phyloP scores from a whole-genome alignment of 2,329 filamentous ascomycete genomes.

The Ceratocystis diversiconidia region DNA sequence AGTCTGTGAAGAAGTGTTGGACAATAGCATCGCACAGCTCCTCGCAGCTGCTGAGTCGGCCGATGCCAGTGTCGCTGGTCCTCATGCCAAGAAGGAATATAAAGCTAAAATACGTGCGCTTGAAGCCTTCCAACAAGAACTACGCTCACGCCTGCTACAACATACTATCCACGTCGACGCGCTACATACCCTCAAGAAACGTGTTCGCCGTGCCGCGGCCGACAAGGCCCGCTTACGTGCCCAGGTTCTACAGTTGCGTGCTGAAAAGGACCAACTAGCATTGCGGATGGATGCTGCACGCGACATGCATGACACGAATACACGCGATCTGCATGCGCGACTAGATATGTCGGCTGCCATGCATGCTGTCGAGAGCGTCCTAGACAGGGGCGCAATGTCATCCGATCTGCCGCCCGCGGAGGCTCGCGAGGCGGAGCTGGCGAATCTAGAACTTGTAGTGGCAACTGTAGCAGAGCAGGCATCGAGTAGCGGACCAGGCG shows the following conservation, averaged over 20 bases:
- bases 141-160: slow-evolving; percentile 41
- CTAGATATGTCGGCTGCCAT: slow-evolving; percentile 43
- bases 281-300: slow-evolving; percentile 50
- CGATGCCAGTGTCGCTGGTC: slow-evolving; percentile 27
- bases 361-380: slow-evolving; percentile 47
- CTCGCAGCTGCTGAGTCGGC: slow-evolving; percentile 27
- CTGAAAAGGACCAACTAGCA: slow-evolving; percentile 47
- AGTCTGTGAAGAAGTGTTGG: slow-evolving; percentile 46
- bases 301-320: slow-evolving; percentile 42
- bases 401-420: slow-evolving; percentile 30
- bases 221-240: slow-evolving; percentile 43
- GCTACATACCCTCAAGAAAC: slow-evolving; percentile 41
- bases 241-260: slow-evolving; percentile 44
- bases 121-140: slow-evolving; percentile 43
- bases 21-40: slow-evolving; percentile 35
- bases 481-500: slow-evolving; percentile 34
- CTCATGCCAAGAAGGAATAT: slow-evolving; percentile 35
- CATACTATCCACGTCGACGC: slow-evolving; percentile 48
- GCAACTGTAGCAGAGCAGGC: slow-evolving; percentile 41
- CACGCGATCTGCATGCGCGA: slow-evolving; percentile 26
- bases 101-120: slow-evolving; percentile 42
- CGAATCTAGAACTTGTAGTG: slow-evolving; percentile 43
- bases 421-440: slow-evolving; percentile 37
- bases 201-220: slow-evolving; percentile 42
- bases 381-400: slow-evolving; percentile 36